Evolutionary conservation across 2,329 filamentous ascomycete genomes (phyloP).

Genomic region (Trichoderma gracile): DNA sequence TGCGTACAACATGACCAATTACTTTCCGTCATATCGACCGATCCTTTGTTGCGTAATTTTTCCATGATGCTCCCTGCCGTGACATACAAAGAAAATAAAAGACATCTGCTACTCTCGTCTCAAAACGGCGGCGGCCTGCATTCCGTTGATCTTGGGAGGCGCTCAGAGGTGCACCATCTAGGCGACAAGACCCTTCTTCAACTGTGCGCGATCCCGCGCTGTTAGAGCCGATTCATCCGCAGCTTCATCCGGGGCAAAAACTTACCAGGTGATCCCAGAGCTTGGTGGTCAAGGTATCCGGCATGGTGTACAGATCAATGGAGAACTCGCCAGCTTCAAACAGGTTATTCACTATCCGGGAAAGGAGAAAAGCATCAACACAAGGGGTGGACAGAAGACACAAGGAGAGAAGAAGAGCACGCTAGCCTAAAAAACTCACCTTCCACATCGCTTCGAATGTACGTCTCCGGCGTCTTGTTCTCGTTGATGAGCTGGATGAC

Average conservation of each 20-base stretch:
- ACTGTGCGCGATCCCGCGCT: slow-evolving; percentile 31
- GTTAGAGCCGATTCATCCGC: not conserved
- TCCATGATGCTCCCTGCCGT: slow-evolving; percentile 17
- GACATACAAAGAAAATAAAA: slow-evolving; percentile 3
- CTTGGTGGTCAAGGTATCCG: slow-evolving; percentile 84
- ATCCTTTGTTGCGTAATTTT: not conserved
- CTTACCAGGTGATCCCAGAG: slow-evolving; percentile 82
- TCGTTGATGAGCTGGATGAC: slow-evolving; percentile 98
- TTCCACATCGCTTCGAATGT: slow-evolving; percentile 96
- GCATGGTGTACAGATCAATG: slow-evolving; percentile 96
- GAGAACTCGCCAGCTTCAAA: slow-evolving; percentile 87
- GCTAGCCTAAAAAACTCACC: slow-evolving; percentile 57
- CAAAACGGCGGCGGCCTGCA: not conserved
- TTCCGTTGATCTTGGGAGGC: not conserved
- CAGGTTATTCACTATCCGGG: slow-evolving; percentile 38
- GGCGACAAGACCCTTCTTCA: slow-evolving; percentile 46
- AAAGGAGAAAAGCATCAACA: slow-evolving; percentile 37
- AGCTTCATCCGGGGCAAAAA: slow-evolving; percentile 26
- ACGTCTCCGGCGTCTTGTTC: slow-evolving; percentile 90
- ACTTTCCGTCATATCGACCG: slow-evolving; percentile 10
- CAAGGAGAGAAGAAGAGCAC: not conserved
- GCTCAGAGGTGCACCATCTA: slow-evolving; percentile 28
- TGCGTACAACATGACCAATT: slow-evolving; percentile 14
- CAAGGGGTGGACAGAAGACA: slow-evolving; percentile 27
- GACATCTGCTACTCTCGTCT: slow-evolving; percentile 2